A percentile compares a stretch with the other conserved stretches of the same genome.
Conservation (phyloP, 345 rosid species). For the Mercurialis annua region DNA sequence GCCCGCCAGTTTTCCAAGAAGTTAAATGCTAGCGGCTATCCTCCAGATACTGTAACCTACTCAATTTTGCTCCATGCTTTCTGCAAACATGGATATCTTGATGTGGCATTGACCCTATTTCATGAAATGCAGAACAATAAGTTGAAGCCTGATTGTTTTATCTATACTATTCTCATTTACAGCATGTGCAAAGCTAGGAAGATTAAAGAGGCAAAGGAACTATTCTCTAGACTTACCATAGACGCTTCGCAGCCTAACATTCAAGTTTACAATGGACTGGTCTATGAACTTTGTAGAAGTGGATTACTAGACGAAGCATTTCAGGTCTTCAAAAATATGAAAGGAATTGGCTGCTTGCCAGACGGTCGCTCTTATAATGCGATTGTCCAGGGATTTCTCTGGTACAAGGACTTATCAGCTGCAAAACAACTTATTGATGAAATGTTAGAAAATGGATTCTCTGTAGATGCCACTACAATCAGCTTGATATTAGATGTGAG, state of each 20-base stretch:
- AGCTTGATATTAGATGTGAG: not conserved
- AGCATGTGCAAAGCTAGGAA: not conserved
- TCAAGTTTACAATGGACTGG: not conserved
- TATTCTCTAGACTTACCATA: not conserved
- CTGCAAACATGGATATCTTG: not conserved
- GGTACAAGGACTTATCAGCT: not conserved
- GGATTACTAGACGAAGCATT: constrained; percentile 19
- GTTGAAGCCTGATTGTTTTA: not conserved
- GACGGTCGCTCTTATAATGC: constrained; percentile 6
- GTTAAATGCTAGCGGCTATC: not conserved
- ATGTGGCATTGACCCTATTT: not conserved
- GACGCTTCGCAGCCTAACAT: constrained; percentile 8
- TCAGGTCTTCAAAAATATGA: constrained; percentile 12
- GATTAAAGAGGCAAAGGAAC: not conserved
- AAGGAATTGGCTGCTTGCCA: constrained; percentile 1
- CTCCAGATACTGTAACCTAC: not conserved
- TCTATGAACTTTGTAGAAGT: constrained; percentile 11
- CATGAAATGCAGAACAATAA: not conserved
- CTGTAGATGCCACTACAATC: not conserved
- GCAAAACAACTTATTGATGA: constrained; percentile 8
- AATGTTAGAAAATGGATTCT: not conserved
- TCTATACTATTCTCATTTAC: not conserved
- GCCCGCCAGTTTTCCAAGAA: not conserved
- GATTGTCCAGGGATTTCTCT: constrained; percentile 16
- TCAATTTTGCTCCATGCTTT: not conserved